Evolutionary conservation across 176 grass and related monocot species (phyloP), one percentile per base, ranked within the genome.

Genomic region (Carex scoparia): DNA sequence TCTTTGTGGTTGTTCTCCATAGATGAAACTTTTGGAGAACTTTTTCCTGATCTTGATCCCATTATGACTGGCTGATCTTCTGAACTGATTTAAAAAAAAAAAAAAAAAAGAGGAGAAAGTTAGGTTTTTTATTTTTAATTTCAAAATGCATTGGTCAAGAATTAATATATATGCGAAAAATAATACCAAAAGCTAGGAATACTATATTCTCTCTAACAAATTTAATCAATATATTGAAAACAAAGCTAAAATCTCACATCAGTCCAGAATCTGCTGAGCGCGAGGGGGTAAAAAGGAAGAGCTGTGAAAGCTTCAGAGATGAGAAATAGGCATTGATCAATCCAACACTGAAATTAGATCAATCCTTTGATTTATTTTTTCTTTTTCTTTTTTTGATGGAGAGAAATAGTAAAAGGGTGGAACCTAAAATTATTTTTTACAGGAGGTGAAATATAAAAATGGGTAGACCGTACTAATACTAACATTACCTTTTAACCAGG

Each of bases 41-140:
- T 51, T 31, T 83, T 83, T 53, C 42, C 80, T 83, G 80, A 83
- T 68, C 60, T 83, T 66, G 80, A 83, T 66, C 35, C 80, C 80
- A 83, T 83, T 65, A 54, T 8, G 12, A 31, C 49, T 4, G 0
- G 23, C 73, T 15, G 49, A 57, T 56, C 38, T 32, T 31, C 10
- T 31, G 73, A 6, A 32, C 10, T 51, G 10, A 10, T 51, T 23
- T 23, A 23, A 23, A 23, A 23, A 23, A 23, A 51, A 51, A 51
- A 51, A 10, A 51, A 12, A 27, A 30, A 23, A 23, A 23, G 23
- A 23, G 23, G n/a, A 15, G 12, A 56, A 0, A 77, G 0, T 73
- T 56, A 32, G 73, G 27, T 56, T 56, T 77, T 32, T 1, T 32
- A 55, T 76, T 37, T 37, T 14, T 0, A 30, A 30, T 54, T 55